These are phyloP conservation scores for Asterophora parasitica DNA, from an alignment of 768 basidiomycete genomes.

Conservation along the genomic window DNA sequence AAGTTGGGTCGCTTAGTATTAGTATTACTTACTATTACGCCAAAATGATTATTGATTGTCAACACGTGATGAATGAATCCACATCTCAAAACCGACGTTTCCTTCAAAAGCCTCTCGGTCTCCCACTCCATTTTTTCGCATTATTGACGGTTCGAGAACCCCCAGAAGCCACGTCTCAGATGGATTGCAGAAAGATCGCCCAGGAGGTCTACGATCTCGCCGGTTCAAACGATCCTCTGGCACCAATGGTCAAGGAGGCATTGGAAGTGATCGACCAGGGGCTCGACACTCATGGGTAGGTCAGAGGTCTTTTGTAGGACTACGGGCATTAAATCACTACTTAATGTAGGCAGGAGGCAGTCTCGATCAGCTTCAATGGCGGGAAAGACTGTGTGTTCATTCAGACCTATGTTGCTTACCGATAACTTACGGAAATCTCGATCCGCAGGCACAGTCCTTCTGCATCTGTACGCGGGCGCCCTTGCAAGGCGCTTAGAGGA, in stretches of 20 bases:
- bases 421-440: background rate
- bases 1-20: too few species aligned
- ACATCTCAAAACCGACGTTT: constrained; percentile 2
- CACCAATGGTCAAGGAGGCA: constrained; percentile 68
- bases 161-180: constrained; percentile 9
- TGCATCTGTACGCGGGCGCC: constrained; percentile 81
- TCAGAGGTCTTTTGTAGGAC: constrained; percentile 18
- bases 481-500: constrained; percentile 43
- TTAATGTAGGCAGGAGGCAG: constrained; percentile 49
- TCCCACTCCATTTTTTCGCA: background rate
- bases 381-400: constrained; percentile 88
- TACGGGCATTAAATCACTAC: constrained; percentile 14
- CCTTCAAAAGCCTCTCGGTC: background rate
- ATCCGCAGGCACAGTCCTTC: constrained; percentile 80
- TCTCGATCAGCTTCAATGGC: constrained; percentile 95
- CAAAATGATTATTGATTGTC: background rate
- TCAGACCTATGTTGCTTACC: background rate
- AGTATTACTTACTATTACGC: too few species aligned
- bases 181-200: constrained; percentile 51
- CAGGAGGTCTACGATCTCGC: constrained; percentile 61
- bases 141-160: background rate
- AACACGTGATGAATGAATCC: constrained; percentile 12
- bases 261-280: constrained; percentile 75
- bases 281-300: constrained; percentile 79
- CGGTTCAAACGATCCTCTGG: constrained; percentile 47